phyloP scores from a whole-genome alignment of 495 filamentous ascomycete genomes.

The Bathelium albidoporum region DNA sequence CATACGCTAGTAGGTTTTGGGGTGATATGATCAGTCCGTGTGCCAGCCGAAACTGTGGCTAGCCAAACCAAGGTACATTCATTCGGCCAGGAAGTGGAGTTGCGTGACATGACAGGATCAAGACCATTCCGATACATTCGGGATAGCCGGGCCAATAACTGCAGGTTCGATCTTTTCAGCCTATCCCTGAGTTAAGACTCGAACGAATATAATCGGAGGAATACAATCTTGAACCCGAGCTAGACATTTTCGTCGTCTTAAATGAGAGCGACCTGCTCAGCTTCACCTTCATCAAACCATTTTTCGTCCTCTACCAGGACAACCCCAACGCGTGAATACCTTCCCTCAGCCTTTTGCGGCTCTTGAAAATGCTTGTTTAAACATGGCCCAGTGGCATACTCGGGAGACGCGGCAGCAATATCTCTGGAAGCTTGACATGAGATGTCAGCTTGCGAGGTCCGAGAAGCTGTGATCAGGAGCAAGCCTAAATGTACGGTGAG shows the following conservation, averaged over 20 bases:
- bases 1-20: conserved; percentile 1
- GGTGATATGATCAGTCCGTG: not conserved
- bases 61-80: too few relatives aligned
- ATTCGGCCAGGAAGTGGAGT: too few relatives aligned
- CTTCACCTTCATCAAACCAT: not conserved
- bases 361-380: not conserved
- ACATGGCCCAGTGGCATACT: not conserved
- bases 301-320: not conserved
- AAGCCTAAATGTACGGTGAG: not conserved
- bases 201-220: too few relatives aligned
- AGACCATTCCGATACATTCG: too few relatives aligned
- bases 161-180: too few relatives aligned
- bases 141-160: too few relatives aligned
- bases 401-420: too few relatives aligned
- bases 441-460: not conserved
- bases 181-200: too few relatives aligned
- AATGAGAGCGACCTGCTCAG: not conserved
- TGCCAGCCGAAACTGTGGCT: too few relatives aligned
- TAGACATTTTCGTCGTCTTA: too few relatives aligned
- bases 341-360: not conserved
- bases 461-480: not conserved
- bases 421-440: not conserved
- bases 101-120: too few relatives aligned
- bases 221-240: too few relatives aligned
- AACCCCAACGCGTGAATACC: not conserved